Percentiles rank a stretch among this genome's conserved stretches.
phyloP scores from a whole-genome alignment of 108 stramenopile genomes.

The Skeletonema potamos region DNA sequence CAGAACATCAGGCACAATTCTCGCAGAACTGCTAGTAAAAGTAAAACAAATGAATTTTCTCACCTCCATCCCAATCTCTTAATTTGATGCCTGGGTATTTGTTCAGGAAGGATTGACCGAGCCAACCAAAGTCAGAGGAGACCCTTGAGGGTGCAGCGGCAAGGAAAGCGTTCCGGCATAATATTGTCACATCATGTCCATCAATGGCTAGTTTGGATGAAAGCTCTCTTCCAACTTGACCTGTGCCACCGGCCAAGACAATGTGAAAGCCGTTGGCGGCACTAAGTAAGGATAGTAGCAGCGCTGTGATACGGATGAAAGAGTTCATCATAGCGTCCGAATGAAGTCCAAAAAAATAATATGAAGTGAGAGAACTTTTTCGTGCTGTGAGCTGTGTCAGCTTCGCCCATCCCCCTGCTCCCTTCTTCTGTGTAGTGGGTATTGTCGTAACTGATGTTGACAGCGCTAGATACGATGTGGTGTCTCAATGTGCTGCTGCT shows the following conservation, averaged over 20 bases:
- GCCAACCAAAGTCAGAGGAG: slow-evolving; percentile 74
- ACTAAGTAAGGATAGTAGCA: background rate
- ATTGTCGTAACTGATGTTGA: too few relatives aligned
- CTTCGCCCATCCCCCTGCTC: too few relatives aligned
- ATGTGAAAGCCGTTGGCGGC: slow-evolving; percentile 51
- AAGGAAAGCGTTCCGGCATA: slow-evolving; percentile 78
- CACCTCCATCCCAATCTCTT: slow-evolving; percentile 86
- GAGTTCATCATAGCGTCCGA: background rate
- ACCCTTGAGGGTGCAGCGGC: slow-evolving; percentile 75
- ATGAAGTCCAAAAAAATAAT: too few relatives aligned
- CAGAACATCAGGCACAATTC: background rate
- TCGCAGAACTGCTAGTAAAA: background rate
- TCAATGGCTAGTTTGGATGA: slow-evolving; percentile 45
- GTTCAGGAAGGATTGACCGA: slow-evolving; percentile 61
- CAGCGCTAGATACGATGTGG: too few relatives aligned
- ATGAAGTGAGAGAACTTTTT: too few relatives aligned
- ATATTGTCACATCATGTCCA: slow-evolving; percentile 73
- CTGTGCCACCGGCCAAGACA: slow-evolving; percentile 80
- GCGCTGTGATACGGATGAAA: background rate
- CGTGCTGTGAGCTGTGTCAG: too few relatives aligned
- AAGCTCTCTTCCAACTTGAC: slow-evolving; percentile 54
- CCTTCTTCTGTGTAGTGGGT: too few relatives aligned
- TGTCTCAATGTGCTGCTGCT: too few relatives aligned
- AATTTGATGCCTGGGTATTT: slow-evolving; percentile 58
- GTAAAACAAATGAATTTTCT: background rate